Conservation (phyloP, 768 basidiomycete species). For the Epithele typhae region DNA sequence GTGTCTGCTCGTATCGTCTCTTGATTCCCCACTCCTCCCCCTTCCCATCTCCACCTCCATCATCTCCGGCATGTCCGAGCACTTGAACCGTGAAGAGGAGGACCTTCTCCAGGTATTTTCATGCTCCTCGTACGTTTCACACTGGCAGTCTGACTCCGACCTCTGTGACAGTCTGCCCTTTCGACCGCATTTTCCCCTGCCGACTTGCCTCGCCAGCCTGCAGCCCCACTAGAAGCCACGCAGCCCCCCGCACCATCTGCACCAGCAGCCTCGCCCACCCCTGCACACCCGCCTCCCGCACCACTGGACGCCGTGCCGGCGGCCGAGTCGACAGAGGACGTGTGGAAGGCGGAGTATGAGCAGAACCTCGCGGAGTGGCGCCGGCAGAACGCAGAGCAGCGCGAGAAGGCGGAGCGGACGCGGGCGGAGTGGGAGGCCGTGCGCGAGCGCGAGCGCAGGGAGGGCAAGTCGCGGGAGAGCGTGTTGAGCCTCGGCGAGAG, state of each 20-base stretch:
- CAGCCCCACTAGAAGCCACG: slow-evolving; percentile 3
- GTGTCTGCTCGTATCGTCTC: too few species aligned
- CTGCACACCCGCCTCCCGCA: slow-evolving; percentile 1
- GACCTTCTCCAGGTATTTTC: slow-evolving; percentile 25
- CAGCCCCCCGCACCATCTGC: slow-evolving; percentile 3
- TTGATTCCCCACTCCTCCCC: too few species aligned
- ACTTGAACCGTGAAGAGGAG: slow-evolving; percentile 22
- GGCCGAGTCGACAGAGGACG: slow-evolving; percentile 31
- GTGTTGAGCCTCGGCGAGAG: slow-evolving; percentile 23
- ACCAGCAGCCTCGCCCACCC: slow-evolving; percentile 1
- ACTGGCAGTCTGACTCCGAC: too few species aligned
- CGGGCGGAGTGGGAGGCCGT: slow-evolving; percentile 69
- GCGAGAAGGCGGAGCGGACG: slow-evolving; percentile 70
- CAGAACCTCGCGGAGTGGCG: slow-evolving; percentile 68
- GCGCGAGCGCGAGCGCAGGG: slow-evolving; percentile 45
- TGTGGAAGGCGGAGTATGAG: slow-evolving; percentile 69
- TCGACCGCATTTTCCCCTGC: slow-evolving; percentile 26
- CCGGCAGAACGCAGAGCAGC: slow-evolving; percentile 63
- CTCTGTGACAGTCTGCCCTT: slow-evolving; percentile 29
- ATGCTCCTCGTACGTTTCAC: background rate
- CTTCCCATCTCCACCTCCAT: too few species aligned
- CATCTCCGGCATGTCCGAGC: slow-evolving; percentile 19
- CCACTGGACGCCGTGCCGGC: slow-evolving; percentile 10
- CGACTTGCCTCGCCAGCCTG: slow-evolving; percentile 20
- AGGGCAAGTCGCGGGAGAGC: slow-evolving; percentile 17